Conservation (phyloP, 768 basidiomycete species). For the Xerocomus brunneocitrinus region DNA sequence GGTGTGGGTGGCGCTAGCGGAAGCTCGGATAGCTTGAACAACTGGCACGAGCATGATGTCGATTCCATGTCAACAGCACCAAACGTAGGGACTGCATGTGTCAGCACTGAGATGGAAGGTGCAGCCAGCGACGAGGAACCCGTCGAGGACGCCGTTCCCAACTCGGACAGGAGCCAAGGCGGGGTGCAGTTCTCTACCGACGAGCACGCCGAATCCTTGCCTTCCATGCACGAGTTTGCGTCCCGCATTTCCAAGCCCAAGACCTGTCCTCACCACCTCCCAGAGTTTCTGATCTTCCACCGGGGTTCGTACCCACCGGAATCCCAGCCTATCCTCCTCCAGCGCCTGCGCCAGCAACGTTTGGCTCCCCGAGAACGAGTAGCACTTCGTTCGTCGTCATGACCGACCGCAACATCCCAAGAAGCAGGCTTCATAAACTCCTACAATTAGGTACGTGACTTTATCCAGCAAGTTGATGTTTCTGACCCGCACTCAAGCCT, state of each 20-base stretch:
- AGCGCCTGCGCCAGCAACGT: not conserved
- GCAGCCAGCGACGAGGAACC: slow-evolving; percentile 25
- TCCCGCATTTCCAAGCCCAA: slow-evolving; percentile 10
- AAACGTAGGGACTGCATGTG: slow-evolving; percentile 30
- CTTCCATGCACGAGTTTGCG: slow-evolving; percentile 7
- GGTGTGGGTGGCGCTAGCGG: slow-evolving; percentile 8
- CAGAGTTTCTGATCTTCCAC: slow-evolving; percentile 19
- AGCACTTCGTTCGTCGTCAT: slow-evolving; percentile 5
- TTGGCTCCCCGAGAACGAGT: slow-evolving; percentile 6
- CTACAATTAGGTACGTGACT: too few relatives aligned
- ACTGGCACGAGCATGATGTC: slow-evolving; percentile 27
- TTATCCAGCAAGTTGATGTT: too few relatives aligned
- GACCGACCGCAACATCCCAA: too few relatives aligned
- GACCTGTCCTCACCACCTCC: slow-evolving; percentile 16
- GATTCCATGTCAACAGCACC: slow-evolving; percentile 24
- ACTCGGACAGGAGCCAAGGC: not conserved
- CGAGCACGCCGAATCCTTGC: slow-evolving; percentile 14
- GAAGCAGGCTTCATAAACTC: too few relatives aligned
- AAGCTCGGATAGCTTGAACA: slow-evolving; percentile 21
- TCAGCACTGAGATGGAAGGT: slow-evolving; percentile 43
- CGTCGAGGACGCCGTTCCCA: slow-evolving; percentile 9
- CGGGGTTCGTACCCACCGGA: slow-evolving; percentile 28
- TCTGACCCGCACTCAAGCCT: too few relatives aligned
- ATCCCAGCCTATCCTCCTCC: slow-evolving; percentile 14
- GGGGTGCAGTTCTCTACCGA: slow-evolving; percentile 16